Evolutionary conservation across 139 green algal species (phyloP), one percentile per base, ranked within the genome.

Genomic region (Tetradesmus lagerheimii): DNA sequence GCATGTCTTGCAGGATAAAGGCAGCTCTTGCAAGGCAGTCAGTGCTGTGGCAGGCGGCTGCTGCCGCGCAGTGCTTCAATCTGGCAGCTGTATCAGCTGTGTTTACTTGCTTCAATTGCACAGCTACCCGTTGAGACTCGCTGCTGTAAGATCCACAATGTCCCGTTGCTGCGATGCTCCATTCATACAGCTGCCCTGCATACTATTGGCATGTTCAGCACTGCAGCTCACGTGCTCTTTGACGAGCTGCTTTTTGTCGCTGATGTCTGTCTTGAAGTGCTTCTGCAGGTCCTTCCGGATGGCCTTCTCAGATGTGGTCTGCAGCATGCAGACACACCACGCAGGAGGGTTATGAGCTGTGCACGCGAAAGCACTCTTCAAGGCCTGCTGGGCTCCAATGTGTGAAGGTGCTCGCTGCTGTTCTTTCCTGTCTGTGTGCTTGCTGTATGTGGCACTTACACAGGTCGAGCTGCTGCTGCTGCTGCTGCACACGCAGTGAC

Each of bases 301-400:
- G 83, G 86, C 90, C 88, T 96, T 97, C 89, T 96, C 93, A 23
- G 94, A 96, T 9, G 92, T 94, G 4, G 88, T 88, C 93, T 97
- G 90, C 86, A 92, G 45, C 45, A 57, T 9, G 11, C 14, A 12
- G 14, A n/a, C 23, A 71, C 57, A 8, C 23, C 57, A 71, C 8
- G 77, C 37, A 66, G 45, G 45, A 34, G 0, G 15, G 31, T 45
- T 8, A 83, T 8, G 23, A 35, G 43, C 25, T 25, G n/a, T n/a
- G 85, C 85, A 23, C 31, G 6, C 18, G 1, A 79, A 38, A 15
- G 6, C 2, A 37, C 25, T 6, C 29, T 12, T 16, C 29, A 76
- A 37, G 66, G n/a, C n/a, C n/a, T n/a, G n/a, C n/a, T 12, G 25
- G 35, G 29, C 4, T 8, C 25, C 27, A 31, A 1, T 35, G 66